Conservation (phyloP, 2,329 filamentous ascomycete species). For the Graphilbum fragrans region DNA sequence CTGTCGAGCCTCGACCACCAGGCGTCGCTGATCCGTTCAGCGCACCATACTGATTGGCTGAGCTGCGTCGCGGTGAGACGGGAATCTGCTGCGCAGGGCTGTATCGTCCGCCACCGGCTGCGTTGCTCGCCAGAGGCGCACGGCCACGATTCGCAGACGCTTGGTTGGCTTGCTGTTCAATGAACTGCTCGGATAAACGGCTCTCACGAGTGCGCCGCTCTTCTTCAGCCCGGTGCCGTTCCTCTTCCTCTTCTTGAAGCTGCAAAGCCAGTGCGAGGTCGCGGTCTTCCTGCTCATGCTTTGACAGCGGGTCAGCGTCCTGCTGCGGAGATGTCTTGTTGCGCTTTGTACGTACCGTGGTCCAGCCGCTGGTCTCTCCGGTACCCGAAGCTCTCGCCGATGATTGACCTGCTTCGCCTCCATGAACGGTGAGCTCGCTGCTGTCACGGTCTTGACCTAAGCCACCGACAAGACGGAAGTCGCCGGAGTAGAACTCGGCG, state of each 20-base stretch:
- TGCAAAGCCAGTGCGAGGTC: constrained; percentile 83
- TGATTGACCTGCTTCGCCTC: not conserved
- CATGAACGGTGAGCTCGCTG: not conserved
- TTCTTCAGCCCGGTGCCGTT: constrained; percentile 51
- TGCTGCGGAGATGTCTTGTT: constrained; percentile 7
- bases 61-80: constrained; percentile 21
- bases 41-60: constrained; percentile 12
- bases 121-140: constrained; percentile 2
- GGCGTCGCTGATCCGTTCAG: no score
- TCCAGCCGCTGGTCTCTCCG: constrained; percentile 34
- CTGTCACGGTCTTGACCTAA: constrained; percentile 10
- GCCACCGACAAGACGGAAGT: constrained; percentile 76
- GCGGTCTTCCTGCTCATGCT: constrained; percentile 64
- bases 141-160: constrained; percentile 3
- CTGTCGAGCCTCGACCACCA: not conserved
- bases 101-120: constrained; percentile 5
- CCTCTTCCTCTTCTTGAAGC: constrained; percentile 88
- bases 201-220: constrained; percentile 54
- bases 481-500: constrained; percentile 77
- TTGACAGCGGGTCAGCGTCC: constrained; percentile 5
- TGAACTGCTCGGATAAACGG: constrained; percentile 55
- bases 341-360: constrained; percentile 34
- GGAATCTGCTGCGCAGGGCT: not conserved
- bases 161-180: constrained; percentile 47
- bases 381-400: constrained; percentile 1